These are phyloP conservation scores for Wallacemonas sp. DNA, from an alignment of 208 protist genomes.

Conservation along the genomic window DNA sequence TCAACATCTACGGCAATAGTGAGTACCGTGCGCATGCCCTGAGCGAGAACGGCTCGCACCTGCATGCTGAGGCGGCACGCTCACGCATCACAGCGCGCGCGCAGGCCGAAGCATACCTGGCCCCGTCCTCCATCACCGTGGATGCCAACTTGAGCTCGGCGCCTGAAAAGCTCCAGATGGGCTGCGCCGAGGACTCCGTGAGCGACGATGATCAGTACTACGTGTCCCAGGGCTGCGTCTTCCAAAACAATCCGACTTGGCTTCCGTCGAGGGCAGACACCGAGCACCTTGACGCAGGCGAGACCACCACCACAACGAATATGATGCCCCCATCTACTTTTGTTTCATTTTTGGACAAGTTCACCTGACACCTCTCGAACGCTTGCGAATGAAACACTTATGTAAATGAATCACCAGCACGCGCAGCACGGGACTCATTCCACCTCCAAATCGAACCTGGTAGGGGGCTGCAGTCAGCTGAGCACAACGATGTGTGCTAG, in stretches of 20 bases:
- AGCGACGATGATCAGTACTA: slow-evolving; percentile 12
- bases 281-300: no score
- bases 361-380: slow-evolving; percentile 2
- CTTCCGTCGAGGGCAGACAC: not conserved
- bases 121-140: slow-evolving; percentile 3
- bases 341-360: slow-evolving; percentile 14
- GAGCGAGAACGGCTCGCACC: slow-evolving; percentile 19
- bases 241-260: slow-evolving; percentile 6
- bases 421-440: no score
- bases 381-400: no score
- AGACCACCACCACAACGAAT: not conserved
- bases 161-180: not conserved
- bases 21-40: slow-evolving; percentile 10
- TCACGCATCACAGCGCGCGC: not conserved
- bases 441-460: no score
- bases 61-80: not conserved
- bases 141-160: slow-evolving; percentile 3
- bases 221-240: not conserved
- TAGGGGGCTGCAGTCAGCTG: no score
- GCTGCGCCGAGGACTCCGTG: slow-evolving; percentile 11
- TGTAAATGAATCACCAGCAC: no score
- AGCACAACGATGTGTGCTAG: no score
- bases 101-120: not conserved
- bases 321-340: slow-evolving; percentile 3
- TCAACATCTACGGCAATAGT: not conserved